phyloP scores from a whole-genome alignment of 2,329 filamentous ascomycete genomes.

The Epichloe coenophiala region DNA sequence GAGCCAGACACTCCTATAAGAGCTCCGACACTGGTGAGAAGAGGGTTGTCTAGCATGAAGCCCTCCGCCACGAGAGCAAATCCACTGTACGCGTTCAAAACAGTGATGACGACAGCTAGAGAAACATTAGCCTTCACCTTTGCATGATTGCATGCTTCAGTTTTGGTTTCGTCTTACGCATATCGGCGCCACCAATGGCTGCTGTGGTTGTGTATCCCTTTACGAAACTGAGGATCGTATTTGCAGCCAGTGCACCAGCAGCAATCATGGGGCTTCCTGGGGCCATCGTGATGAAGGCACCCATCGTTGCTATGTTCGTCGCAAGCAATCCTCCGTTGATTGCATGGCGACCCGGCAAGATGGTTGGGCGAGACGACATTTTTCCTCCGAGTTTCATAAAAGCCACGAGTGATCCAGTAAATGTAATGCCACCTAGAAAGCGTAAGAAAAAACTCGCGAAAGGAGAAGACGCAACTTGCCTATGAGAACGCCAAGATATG shows the following conservation, averaged over 20 bases:
- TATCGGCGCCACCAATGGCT: constrained; percentile 84
- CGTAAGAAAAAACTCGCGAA: background rate
- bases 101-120: constrained; percentile 67
- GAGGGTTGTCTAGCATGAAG: constrained; percentile 78
- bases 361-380: constrained; percentile 65
- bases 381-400: constrained; percentile 75
- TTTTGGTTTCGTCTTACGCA: constrained; percentile 38
- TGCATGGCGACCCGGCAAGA: constrained; percentile 59
- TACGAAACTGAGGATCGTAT: constrained; percentile 63
- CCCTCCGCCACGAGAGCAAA: constrained; percentile 85
- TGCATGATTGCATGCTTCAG: background rate
- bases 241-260: constrained; percentile 63
- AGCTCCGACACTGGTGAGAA: constrained; percentile 74
- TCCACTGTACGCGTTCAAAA: constrained; percentile 80
- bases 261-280: constrained; percentile 68
- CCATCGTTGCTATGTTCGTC: constrained; percentile 70
- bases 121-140: constrained; percentile 4
- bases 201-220: constrained; percentile 83
- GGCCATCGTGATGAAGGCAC: constrained; percentile 68
- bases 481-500: constrained; percentile 76
- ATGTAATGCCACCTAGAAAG: constrained; percentile 57
- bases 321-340: constrained; percentile 65
- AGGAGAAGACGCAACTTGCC: constrained; percentile 24
- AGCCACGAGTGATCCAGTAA: constrained; percentile 80
- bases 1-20: constrained; percentile 82